Evolutionary conservation across 1,284 basidiomycete genomes (phyloP), one percentile per base, ranked within the genome.

Genomic region (Psilocybe mexicana): DNA sequence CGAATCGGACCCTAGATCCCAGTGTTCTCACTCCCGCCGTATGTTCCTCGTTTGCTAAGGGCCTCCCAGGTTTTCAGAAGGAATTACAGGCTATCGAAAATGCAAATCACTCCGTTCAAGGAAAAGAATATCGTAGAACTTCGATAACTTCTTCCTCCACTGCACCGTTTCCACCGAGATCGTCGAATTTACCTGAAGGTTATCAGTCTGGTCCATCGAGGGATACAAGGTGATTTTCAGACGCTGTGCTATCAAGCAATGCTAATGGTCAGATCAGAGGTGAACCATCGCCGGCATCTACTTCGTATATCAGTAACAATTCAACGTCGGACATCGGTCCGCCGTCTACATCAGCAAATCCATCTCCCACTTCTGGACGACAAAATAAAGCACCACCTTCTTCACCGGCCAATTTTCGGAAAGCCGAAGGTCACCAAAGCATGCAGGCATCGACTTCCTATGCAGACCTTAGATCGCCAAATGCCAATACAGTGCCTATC

Each of bases 41-140:
- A 10, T 49, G 54, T 38, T 45, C 54, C n/a, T 57, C 60, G 11
- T 60, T 59, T 36, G 52, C 43, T 11, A 56, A 38, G 36, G 47
- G 47, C n/a, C 43, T 48, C 26, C 26, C 38, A n/a, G 35, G 47
- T 18, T 10, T 58, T 8, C 18, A 43, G 4, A 58, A 30, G 26
- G 60, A 62, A 48, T 26, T 61, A 43, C 18, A 43, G 2, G 23
- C 40, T n/a, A 43, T 30, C 25, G 54, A 55, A 25, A 33, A 24
- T 18, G 51, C 38, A 44, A 36, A 24, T 30, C 25, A 26, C 33
- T 26, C 47, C 33, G 23, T 7, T 24, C n/a, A 23, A 44, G 40
- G 12, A 24, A 33, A 35, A 40, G 23, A 24, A 26, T 28, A 49
- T 25, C 24, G 26, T 43, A 46, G 25, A 26, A 11, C 28, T 33